phyloP scores from a whole-genome alignment of 257 asterid species.

The Paulownia fortunei region DNA sequence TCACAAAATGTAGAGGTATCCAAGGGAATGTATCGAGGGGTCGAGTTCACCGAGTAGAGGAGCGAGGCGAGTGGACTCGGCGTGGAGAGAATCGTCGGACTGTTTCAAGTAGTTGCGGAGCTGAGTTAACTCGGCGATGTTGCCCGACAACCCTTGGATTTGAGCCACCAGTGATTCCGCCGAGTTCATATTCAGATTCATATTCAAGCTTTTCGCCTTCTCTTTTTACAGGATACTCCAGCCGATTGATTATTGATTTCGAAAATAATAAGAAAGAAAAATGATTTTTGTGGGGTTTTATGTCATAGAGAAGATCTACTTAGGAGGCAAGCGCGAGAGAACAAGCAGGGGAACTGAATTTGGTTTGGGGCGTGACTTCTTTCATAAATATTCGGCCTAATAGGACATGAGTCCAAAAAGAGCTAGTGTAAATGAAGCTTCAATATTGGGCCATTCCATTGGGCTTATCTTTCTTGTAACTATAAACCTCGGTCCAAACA shows the following conservation, averaged over 20 bases:
- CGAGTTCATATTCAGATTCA: conserved; percentile 61
- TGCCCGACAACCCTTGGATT: conserved; percentile 61
- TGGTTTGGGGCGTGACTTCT: background rate
- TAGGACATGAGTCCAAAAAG: background rate
- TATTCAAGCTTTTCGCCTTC: background rate
- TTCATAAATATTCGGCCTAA: background rate
- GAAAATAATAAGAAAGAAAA: background rate
- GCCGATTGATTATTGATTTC: background rate
- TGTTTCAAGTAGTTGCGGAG: conserved; percentile 57
- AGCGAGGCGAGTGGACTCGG: conserved; percentile 51
- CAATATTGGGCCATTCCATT: background rate
- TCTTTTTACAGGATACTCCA: background rate
- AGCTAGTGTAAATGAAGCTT: background rate
- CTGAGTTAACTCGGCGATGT: conserved; percentile 44
- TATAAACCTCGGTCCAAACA: no score
- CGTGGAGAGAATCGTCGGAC: conserved; percentile 52
- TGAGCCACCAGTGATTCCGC: conserved; percentile 62
- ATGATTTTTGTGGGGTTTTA: no score
- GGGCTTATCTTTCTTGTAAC: no score
- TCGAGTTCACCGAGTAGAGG: conserved; percentile 58
- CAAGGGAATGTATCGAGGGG: conserved; percentile 62
- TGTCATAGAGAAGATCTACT: no score
- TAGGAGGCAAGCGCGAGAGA: background rate
- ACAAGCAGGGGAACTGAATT: background rate
- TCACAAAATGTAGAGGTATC: conserved; percentile 64